Base-by-base conservation (phyloP, 768 basidiomycete genomes). In the Tephrocybe sp. region DNA sequence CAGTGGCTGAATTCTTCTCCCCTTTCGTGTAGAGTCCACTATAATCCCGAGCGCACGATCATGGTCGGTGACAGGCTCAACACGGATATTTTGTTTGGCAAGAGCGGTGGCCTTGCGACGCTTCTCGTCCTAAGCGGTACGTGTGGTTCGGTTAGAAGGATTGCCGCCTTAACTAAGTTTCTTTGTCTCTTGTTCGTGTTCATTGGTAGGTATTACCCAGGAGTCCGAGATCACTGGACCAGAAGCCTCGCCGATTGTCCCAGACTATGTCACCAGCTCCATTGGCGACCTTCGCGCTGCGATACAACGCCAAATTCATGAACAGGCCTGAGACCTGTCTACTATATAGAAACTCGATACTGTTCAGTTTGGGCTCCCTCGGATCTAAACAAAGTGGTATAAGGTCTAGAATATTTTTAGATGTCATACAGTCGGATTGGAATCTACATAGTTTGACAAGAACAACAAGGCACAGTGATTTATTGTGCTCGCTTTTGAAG, bases 61-160 rank as follows among this genome's bases (percentile, higher is more conserved):
- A 98, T 99, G 93, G 77, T 98, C 39, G 96, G 96, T 36, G 96
- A 99, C 71, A 83, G 96, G 54, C 77, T 99, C 58, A 88, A 91
- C 66, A 98, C 97, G 4, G 96, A 99, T 69, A 98, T 99, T 60
- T 70, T 89, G 45, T 99, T 98, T 62, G 97, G 96, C 44, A 79
- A 90, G 65, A 80, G 81, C 40, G 92, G 93, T 36, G 92, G 92
- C 23, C 77, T 97, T 18, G 68, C 87, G 15, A 98, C 96, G 0
- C 74, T 98, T 50, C 84, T 98, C 36, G 96, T 98, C 50, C 72
- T 98, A 59, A 94, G 92, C n/a, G 94, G 93, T 89, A 64, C 56
- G 68, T 58, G 24, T 20, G 37, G 18, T 46, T 21, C 26, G 17
- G 9, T 39, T 11, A 30, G 5, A 20, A 18, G 12, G 23, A 51